These are phyloP conservation scores for Glycine tomentella DNA, from an alignment of 306 rosid genomes.

Conservation along the genomic window DNA sequence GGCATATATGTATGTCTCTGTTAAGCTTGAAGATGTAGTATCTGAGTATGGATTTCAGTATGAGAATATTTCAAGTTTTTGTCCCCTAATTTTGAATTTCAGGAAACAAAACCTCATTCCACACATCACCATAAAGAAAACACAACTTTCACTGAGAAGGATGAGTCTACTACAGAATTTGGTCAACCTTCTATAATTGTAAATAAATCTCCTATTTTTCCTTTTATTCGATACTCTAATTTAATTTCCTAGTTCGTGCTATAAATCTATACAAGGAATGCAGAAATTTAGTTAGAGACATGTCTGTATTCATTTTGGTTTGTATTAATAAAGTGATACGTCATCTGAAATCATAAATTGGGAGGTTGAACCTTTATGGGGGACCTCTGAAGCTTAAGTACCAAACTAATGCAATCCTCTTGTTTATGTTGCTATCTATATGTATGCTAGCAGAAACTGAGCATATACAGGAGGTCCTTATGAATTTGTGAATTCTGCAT, in stretches of 20 bases:
- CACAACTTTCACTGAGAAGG: conserved; percentile 33
- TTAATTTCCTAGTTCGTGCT: conserved; percentile 12
- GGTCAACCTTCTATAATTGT: conserved; percentile 52
- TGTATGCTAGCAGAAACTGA: conserved; percentile 1
- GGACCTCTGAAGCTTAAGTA: conserved; percentile 28
- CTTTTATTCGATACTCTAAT: conserved; percentile 26
- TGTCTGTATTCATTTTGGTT: conserved; percentile 34
- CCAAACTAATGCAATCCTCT: too few species aligned
- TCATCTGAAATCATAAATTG: conserved; percentile 19
- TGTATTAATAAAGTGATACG: conserved; percentile 6
- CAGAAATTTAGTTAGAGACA: conserved; percentile 10
- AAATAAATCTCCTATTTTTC: conserved; percentile 27
- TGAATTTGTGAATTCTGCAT: conserved; percentile 30
- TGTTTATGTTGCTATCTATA: background rate
- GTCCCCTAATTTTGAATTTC: too few species aligned
- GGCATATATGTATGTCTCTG: too few species aligned
- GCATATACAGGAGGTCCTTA: conserved; percentile 20
- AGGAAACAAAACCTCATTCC: conserved; percentile 45
- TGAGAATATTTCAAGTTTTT: too few species aligned
- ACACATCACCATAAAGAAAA: conserved; percentile 32
- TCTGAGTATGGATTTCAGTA: too few species aligned
- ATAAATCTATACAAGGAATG: background rate
- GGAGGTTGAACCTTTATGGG: conserved; percentile 18
- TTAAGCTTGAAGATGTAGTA: too few species aligned
- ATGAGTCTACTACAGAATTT: conserved; percentile 39